Evolutionary conservation across 2,329 filamentous ascomycete genomes (phyloP).

Genomic region (Alternaria sp.): DNA sequence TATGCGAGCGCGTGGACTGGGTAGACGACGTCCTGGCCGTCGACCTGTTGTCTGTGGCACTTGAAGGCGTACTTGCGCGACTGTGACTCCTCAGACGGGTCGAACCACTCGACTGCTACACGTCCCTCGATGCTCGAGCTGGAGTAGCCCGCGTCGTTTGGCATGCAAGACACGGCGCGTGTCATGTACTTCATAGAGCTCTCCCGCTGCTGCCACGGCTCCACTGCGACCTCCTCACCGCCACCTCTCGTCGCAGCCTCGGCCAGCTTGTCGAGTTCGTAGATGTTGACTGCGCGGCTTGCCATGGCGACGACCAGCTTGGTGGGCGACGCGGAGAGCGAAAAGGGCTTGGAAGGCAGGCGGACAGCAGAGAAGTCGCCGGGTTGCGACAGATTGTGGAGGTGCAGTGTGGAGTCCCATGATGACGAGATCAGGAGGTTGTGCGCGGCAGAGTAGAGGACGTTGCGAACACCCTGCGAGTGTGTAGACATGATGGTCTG

Average conservation of each 20-base stretch:
- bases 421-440: constrained; percentile 85
- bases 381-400: constrained; percentile 71
- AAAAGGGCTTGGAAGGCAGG: constrained; percentile 88
- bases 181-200: constrained; percentile 97
- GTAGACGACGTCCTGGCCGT: constrained; percentile 82
- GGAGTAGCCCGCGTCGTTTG: constrained; percentile 92
- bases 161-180: constrained; percentile 92
- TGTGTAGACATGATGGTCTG: constrained; percentile 82
- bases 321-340: constrained; percentile 77
- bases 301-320: constrained; percentile 97
- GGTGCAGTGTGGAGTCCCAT: constrained; percentile 90
- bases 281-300: constrained; percentile 90
- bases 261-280: constrained; percentile 77
- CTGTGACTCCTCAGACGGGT: constrained; percentile 85
- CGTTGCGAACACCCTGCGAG: constrained; percentile 77
- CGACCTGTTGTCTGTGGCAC: constrained; percentile 83
- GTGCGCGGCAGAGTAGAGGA: constrained; percentile 81
- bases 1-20: constrained; percentile 91
- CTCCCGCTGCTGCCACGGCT: constrained; percentile 93
- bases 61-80: constrained; percentile 98
- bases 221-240: constrained; percentile 58
- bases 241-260: constrained; percentile 38
- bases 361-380: constrained; percentile 69
- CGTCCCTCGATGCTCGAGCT: constrained; percentile 92
- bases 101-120: constrained; percentile 98